phyloP scores from a whole-genome alignment of 1,284 basidiomycete genomes.

The Apiotrichum siamense region DNA sequence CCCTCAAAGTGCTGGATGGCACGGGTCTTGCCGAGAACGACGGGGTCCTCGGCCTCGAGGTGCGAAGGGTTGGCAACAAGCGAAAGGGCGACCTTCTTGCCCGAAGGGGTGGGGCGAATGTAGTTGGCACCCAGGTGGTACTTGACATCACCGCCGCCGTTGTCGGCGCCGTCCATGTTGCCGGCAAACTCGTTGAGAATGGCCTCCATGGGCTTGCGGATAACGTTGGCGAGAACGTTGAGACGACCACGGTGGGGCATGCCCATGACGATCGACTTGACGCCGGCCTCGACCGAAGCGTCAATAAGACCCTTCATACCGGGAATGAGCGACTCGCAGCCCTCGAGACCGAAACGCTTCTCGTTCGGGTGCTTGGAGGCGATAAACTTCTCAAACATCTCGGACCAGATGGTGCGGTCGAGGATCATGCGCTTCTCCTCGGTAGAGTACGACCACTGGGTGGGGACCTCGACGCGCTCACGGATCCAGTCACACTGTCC shows the following conservation, averaged over 20 bases:
- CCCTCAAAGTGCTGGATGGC: constrained; percentile 93
- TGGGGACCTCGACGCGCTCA: constrained; percentile 89
- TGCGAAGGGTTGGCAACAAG: constrained; percentile 99
- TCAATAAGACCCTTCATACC: constrained; percentile 99
- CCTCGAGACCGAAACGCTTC: constrained; percentile 98
- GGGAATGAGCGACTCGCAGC: constrained; percentile 94
- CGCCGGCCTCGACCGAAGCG: constrained; percentile 91
- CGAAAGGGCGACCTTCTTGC: constrained; percentile 95
- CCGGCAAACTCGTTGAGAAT: constrained; percentile 93
- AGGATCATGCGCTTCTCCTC: constrained; percentile 99
- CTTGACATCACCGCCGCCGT: constrained; percentile 94
- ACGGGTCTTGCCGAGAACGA: constrained; percentile 95
- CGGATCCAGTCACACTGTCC: constrained; percentile 99
- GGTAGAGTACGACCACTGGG: constrained; percentile 96
- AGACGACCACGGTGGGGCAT: constrained; percentile 99
- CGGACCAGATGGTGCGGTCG: constrained; percentile 98
- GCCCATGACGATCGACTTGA: constrained; percentile 93
- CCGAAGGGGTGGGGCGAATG: constrained; percentile 92
- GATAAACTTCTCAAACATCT: constrained; percentile 98
- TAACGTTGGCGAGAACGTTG: constrained; percentile 97
- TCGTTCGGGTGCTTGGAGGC: constrained; percentile 98
- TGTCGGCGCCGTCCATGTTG: constrained; percentile 62
- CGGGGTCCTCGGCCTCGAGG: constrained; percentile 77
- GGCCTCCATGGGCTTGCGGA: constrained; percentile 95
- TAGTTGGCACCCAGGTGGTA: constrained; percentile 99